phyloP scores from a whole-genome alignment of 768 basidiomycete genomes.

The Collybia sp. region DNA sequence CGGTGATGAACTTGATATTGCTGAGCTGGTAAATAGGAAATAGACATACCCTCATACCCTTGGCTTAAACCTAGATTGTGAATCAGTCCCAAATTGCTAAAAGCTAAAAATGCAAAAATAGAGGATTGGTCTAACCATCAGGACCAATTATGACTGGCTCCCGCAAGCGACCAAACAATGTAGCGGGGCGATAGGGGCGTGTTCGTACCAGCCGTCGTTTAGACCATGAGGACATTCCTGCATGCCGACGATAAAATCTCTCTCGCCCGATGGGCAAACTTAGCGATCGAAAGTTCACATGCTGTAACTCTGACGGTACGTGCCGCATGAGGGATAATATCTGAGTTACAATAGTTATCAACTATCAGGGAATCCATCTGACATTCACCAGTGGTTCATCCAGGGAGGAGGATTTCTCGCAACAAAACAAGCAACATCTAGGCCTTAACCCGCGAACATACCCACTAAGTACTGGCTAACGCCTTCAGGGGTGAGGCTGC shows the following conservation, averaged over 20 bases:
- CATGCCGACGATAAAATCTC: too few relatives aligned
- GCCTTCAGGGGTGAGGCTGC: conserved; percentile 87
- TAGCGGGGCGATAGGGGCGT: too few relatives aligned
- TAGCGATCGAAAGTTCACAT: too few relatives aligned
- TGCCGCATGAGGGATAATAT: conserved; percentile 1
- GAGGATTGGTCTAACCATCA: too few relatives aligned
- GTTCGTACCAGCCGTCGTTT: too few relatives aligned
- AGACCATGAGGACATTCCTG: too few relatives aligned
- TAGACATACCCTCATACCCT: too few relatives aligned
- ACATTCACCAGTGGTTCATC: conserved; percentile 3
- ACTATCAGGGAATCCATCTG: conserved; percentile 31
- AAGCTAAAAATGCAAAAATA: conserved; percentile 11
- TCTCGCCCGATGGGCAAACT: too few relatives aligned
- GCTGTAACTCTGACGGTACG: not conserved
- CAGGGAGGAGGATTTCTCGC: conserved; percentile 4
- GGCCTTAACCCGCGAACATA: conserved; percentile 73
- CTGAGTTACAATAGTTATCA: conserved; percentile 22
- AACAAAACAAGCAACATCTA: conserved; percentile 9
- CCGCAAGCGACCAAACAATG: too few relatives aligned
- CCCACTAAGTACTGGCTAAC: conserved; percentile 95
- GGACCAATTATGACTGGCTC: too few relatives aligned
- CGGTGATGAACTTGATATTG: not conserved
- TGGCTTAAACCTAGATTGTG: too few relatives aligned
- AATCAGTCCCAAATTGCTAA: conserved; percentile 7
- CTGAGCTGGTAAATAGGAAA: too few relatives aligned